Evolutionary conservation across 2,329 filamentous ascomycete genomes (phyloP).

Genomic region (Xylaria sp.): DNA sequence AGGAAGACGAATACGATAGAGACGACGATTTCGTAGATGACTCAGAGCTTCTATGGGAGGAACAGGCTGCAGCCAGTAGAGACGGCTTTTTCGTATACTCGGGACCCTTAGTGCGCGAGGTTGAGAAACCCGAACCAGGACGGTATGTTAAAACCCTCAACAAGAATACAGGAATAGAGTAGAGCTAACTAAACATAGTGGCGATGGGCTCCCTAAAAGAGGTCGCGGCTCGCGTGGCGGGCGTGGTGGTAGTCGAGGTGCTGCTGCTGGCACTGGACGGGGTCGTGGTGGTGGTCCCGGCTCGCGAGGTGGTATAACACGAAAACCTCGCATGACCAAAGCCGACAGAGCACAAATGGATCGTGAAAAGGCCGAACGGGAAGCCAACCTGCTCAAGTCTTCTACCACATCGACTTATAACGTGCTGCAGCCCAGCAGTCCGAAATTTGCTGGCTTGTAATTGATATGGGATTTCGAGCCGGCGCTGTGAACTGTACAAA

Average conservation of each 20-base stretch:
- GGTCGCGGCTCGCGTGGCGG: conserved; percentile 64
- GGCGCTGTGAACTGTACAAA: conserved; percentile 31
- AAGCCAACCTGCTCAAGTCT: conserved; percentile 55
- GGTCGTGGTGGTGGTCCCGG: conserved; percentile 50
- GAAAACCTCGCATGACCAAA: conserved; percentile 89
- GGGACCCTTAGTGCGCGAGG: conserved; percentile 87
- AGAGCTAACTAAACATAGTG: conserved; percentile 62
- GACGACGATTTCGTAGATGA: conserved; percentile 91
- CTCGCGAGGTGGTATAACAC: conserved; percentile 75
- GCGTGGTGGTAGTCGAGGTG: conserved; percentile 66
- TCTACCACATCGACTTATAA: conserved; percentile 47
- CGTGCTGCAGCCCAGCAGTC: conserved; percentile 49
- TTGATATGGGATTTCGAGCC: neutral
- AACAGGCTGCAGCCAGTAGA: conserved; percentile 90
- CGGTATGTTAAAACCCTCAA: conserved; percentile 56
- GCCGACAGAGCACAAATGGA: conserved; percentile 85
- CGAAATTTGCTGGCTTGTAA: conserved; percentile 51
- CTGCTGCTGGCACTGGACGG: conserved; percentile 64
- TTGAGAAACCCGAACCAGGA: conserved; percentile 73
- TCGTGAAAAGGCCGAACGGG: conserved; percentile 81
- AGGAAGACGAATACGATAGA: conserved; percentile 85
- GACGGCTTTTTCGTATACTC: conserved; percentile 99
- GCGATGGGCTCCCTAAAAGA: conserved; percentile 78
- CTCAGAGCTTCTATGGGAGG: conserved; percentile 93
- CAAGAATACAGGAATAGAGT: neutral